phyloP scores from a whole-genome alignment of 2,329 filamentous ascomycete species.

The Fusarium marasasianum region DNA sequence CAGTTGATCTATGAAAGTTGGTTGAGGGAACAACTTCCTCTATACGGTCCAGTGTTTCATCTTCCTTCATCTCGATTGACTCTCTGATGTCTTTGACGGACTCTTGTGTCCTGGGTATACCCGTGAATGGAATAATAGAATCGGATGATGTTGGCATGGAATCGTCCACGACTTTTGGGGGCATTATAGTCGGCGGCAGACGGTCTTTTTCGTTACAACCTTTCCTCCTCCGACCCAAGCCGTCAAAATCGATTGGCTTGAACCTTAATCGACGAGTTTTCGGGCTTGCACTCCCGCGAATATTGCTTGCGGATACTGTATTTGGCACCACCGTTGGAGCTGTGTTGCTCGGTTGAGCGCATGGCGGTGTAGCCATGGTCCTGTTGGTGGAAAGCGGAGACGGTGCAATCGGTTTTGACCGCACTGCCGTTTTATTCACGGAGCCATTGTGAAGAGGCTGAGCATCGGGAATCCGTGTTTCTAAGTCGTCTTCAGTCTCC shows the following conservation, averaged over 20 bases:
- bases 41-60: not conserved
- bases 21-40: conserved; percentile 22
- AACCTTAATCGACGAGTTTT: conserved; percentile 39
- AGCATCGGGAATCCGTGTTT: conserved; percentile 48
- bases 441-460: conserved; percentile 25
- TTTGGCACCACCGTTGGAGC: conserved; percentile 34
- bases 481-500: conserved; percentile 50
- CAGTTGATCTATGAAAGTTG: conserved; percentile 2
- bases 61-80: conserved; percentile 35
- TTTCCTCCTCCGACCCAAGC: conserved; percentile 30
- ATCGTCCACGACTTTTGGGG: conserved; percentile 32
- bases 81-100: conserved; percentile 27
- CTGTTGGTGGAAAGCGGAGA: conserved; percentile 26
- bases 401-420: conserved; percentile 19
- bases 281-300: not conserved
- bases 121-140: conserved; percentile 44
- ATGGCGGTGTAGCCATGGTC: conserved; percentile 44
- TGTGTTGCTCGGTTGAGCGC: conserved; percentile 44
- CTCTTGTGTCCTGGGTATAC: conserved; percentile 28
- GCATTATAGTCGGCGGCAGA: conserved; percentile 40
- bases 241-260: conserved; percentile 28
- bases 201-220: conserved; percentile 18
- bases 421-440: conserved; percentile 41
- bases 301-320: conserved; percentile 12
- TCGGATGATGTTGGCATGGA: conserved; percentile 44